Conservation (phyloP, 495 filamentous ascomycete species). For the Podospora comata region DNA sequence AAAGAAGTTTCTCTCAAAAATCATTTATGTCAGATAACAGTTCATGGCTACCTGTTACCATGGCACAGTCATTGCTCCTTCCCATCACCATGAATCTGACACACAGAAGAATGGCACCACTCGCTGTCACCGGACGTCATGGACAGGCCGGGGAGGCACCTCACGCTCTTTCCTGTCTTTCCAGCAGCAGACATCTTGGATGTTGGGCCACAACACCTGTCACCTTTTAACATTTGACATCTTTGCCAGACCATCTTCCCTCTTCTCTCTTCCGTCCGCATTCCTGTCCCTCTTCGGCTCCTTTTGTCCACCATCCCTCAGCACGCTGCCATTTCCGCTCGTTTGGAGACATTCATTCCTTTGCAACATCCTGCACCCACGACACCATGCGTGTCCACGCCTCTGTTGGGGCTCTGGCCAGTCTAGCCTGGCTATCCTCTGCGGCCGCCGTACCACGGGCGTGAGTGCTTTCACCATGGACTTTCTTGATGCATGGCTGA, state of each 20-base stretch:
- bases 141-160: no score
- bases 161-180: background rate
- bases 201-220: background rate
- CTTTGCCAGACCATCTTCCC: background rate
- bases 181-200: background rate
- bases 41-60: no score
- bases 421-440: background rate
- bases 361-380: background rate
- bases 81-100: no score
- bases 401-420: background rate
- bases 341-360: slow-evolving; percentile 3
- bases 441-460: background rate
- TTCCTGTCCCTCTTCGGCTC: background rate
- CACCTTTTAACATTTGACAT: background rate
- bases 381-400: slow-evolving; percentile 1
- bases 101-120: no score
- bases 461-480: background rate
- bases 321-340: background rate
- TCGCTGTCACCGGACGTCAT: no score
- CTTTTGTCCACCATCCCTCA: background rate
- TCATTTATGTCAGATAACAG: no score
- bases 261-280: background rate
- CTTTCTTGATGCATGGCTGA: background rate
- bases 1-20: no score
- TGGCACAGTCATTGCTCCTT: no score